These are phyloP conservation scores for Aspergillus unguis DNA, from an alignment of 2,329 filamentous ascomycete species.

Conservation along the genomic window DNA sequence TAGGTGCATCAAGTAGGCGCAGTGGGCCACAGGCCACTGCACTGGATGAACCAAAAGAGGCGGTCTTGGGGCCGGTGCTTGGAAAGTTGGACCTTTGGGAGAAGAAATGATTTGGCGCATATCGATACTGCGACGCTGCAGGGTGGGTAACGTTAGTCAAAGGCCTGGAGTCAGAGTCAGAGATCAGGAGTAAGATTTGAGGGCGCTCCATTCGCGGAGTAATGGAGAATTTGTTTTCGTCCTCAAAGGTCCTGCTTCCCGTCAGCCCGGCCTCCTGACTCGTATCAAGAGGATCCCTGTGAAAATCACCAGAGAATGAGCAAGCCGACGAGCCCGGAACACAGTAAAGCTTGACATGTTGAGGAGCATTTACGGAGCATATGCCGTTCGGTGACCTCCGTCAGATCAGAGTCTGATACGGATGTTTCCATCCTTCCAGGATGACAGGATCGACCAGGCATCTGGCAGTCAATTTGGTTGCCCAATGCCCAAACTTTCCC, in stretches of 20 bases:
- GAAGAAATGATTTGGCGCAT: not conserved
- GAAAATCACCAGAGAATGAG: slow-evolving; percentile 9
- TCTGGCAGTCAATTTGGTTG: slow-evolving; percentile 4
- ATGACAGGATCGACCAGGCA: not conserved
- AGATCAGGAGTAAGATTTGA: not conserved
- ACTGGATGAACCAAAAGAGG: slow-evolving; percentile 11
- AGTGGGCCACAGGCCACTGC: not conserved
- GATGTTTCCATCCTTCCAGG: not conserved
- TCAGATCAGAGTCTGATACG: not conserved
- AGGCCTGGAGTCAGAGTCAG: not conserved
- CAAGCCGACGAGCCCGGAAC: not conserved
- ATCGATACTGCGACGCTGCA: not conserved
- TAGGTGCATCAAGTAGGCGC: slow-evolving; percentile 4
- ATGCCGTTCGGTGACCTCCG: no score
- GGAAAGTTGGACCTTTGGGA: not conserved
- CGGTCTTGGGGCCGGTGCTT: slow-evolving; percentile 1
- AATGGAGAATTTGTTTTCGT: not conserved
- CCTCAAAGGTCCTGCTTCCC: not conserved
- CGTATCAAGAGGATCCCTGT: slow-evolving; percentile 5
- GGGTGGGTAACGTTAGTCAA: not conserved
- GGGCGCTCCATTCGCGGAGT: not conserved
- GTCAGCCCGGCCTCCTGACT: not conserved
- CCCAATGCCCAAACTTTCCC: slow-evolving; percentile 15
- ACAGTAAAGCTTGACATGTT: not conserved
- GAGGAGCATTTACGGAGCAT: not conserved